Evolutionary conservation across 306 rosid genomes (phyloP).

Genomic region (Dryas octopetala): DNA sequence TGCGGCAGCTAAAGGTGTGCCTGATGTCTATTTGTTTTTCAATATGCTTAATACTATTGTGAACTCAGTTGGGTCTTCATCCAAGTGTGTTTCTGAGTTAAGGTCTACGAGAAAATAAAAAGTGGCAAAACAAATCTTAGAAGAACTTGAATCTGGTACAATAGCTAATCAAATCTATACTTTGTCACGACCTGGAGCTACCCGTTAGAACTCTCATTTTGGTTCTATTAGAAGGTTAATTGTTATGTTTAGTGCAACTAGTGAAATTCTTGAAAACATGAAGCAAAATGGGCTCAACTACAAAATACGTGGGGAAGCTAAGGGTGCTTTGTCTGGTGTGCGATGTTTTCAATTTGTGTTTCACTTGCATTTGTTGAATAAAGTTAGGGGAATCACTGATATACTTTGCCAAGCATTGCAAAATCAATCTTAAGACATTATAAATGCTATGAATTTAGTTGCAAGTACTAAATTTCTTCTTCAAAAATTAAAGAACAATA

Average conservation of each 20-base stretch:
- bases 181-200: not conserved
- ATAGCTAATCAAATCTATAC: not conserved
- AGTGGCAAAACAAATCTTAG: not conserved
- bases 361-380: not conserved
- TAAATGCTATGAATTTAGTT: no score
- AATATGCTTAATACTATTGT: no score
- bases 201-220: not conserved
- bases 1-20: no score
- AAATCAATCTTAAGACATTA: no score
- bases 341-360: not conserved
- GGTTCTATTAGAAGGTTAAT: not conserved
- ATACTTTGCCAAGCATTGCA: not conserved
- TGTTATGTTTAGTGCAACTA: not conserved
- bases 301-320: not conserved
- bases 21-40: no score
- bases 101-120: not conserved
- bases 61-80: no score
- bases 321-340: not conserved
- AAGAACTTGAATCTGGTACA: not conserved
- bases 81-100: no score
- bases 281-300: not conserved
- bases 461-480: no score
- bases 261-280: not conserved
- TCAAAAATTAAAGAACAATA: no score
- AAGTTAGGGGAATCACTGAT: not conserved